phyloP scores from a whole-genome alignment of 2,329 filamentous ascomycete species.

The Xylariomycetidae sp. region DNA sequence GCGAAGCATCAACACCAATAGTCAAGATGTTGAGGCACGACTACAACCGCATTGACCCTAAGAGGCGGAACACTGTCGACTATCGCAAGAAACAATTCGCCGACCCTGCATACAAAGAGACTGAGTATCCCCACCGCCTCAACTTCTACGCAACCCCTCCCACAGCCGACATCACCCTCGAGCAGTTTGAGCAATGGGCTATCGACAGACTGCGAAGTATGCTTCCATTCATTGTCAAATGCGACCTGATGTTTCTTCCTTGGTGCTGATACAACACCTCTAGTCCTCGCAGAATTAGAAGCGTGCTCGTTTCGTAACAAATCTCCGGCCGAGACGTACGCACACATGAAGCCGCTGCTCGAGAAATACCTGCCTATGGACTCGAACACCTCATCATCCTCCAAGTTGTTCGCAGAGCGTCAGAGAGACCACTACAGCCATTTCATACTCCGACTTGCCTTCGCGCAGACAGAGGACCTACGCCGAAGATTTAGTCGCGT shows the following conservation, averaged over 20 bases:
- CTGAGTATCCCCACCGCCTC: constrained; percentile 77
- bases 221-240: constrained; percentile 9
- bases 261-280: constrained; percentile 3
- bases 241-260: constrained; percentile 11
- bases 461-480: constrained; percentile 85
- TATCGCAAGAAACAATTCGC: constrained; percentile 85
- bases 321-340: constrained; percentile 71
- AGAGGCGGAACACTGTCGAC: constrained; percentile 72
- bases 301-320: constrained; percentile 94
- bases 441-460: constrained; percentile 91
- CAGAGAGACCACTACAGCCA: constrained; percentile 97
- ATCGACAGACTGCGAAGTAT: constrained; percentile 82
- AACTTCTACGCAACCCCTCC: constrained; percentile 90
- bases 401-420: constrained; percentile 64
- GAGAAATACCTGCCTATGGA: constrained; percentile 54
- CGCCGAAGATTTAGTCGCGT: constrained; percentile 79
- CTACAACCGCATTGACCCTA: constrained; percentile 55
- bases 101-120: constrained; percentile 67
- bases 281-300: constrained; percentile 84
- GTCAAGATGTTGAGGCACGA: constrained; percentile 25
- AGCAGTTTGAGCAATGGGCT: constrained; percentile 98
- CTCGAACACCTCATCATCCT: constrained; percentile 26
- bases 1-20: no score
- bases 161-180: constrained; percentile 89
- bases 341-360: constrained; percentile 80